phyloP scores from a whole-genome alignment of 2,329 filamentous ascomycete species.

The Monosporascus sp. region DNA sequence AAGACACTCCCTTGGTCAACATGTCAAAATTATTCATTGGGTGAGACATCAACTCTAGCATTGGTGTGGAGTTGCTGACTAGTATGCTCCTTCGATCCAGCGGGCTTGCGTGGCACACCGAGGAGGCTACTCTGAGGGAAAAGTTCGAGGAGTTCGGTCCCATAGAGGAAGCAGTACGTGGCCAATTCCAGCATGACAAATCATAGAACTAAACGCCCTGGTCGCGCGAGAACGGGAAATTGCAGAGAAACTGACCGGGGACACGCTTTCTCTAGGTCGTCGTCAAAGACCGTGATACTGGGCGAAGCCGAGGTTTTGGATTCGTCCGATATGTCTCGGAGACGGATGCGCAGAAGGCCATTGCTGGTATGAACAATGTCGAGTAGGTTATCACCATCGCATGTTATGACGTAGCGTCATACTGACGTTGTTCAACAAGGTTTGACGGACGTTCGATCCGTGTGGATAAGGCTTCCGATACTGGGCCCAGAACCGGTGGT shows the following conservation, averaged over 20 bases:
- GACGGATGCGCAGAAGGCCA: slow-evolving; percentile 70
- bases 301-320: slow-evolving; percentile 93
- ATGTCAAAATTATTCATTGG: slow-evolving; percentile 97
- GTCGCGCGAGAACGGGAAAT: not conserved
- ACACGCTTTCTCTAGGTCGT: slow-evolving; percentile 61
- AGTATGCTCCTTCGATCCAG: slow-evolving; percentile 39
- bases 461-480: slow-evolving; percentile 91
- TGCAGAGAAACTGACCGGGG: not conserved
- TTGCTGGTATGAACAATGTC: slow-evolving; percentile 76
- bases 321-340: slow-evolving; percentile 87
- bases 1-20: slow-evolving; percentile 21
- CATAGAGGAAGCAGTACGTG: slow-evolving; percentile 91
- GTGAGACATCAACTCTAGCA: slow-evolving; percentile 46
- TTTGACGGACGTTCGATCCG: slow-evolving; percentile 93
- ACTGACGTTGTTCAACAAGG: slow-evolving; percentile 39
- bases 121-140: slow-evolving; percentile 76
- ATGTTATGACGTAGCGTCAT: not conserved
- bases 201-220: not conserved
- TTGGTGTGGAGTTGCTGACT: slow-evolving; percentile 4
- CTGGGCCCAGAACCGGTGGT: slow-evolving; percentile 58
- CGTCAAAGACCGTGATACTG: slow-evolving; percentile 95
- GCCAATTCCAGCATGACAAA: slow-evolving; percentile 8
- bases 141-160: slow-evolving; percentile 91
- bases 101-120: slow-evolving; percentile 97
- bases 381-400: slow-evolving; percentile 59